Conservation (phyloP, 1,139 yeast species). For the Yamadazyma dendronema region DNA sequence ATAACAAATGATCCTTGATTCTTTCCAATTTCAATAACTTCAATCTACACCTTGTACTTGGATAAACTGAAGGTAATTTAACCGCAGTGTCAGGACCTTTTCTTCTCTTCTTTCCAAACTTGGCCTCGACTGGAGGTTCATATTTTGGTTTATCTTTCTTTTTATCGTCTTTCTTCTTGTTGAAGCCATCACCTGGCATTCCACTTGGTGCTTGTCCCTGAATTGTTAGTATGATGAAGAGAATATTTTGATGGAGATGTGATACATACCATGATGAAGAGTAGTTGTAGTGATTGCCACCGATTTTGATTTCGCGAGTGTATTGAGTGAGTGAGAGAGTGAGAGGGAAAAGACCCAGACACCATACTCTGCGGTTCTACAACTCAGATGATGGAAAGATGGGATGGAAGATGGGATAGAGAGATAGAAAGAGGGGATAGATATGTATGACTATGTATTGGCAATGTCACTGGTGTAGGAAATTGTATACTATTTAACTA, state of each 20-base stretch:
- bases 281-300: conserved; percentile 1
- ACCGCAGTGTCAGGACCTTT: conserved; percentile 90
- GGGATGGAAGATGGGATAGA: not conserved
- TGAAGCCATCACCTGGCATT: conserved; percentile 53
- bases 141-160: conserved; percentile 89
- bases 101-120: conserved; percentile 87
- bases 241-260: not conserved
- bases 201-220: conserved; percentile 85
- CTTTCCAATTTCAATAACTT: conserved; percentile 90
- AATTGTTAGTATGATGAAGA: conserved; percentile 11
- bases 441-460: no score
- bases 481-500: no score
- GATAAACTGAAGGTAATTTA: conserved; percentile 84
- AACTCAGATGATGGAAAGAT: not conserved
- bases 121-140: conserved; percentile 97
- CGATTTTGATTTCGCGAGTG: not conserved
- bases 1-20: conserved; percentile 89
- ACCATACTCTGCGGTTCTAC: no score
- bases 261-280: no score
- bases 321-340: not conserved
- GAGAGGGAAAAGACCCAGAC: not conserved
- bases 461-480: no score
- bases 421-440: not conserved
- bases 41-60: conserved; percentile 90
- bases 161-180: conserved; percentile 72